Evolutionary conservation across 495 filamentous ascomycete genomes (phyloP).

Genomic region (Neurospora sp.): DNA sequence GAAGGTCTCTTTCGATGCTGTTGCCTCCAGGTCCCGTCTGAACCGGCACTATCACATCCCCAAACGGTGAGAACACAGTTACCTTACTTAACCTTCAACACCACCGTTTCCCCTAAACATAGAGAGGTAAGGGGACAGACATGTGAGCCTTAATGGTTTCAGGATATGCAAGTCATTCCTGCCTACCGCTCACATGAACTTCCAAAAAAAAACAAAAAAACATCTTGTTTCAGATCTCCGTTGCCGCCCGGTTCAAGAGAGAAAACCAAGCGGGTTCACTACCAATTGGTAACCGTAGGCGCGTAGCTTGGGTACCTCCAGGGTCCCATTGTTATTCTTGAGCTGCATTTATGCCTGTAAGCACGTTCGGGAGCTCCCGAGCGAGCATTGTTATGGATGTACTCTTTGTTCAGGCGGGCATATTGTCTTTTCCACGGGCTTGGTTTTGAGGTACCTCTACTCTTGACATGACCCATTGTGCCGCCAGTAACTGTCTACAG

Average conservation of each 20-base stretch:
- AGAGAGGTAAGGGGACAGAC: background rate
- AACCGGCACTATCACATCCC: background rate
- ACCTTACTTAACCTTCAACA: background rate
- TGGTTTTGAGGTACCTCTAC: background rate
- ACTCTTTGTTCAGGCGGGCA: background rate
- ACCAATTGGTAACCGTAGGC: background rate
- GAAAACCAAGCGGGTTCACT: background rate
- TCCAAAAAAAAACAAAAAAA: background rate
- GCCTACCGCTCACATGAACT: background rate
- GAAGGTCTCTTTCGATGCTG: background rate
- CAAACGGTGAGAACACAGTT: background rate
- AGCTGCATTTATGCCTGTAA: background rate
- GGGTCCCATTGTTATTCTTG: background rate
- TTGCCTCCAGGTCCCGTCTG: background rate
- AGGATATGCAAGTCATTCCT: background rate
- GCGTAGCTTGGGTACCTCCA: background rate
- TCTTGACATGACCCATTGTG: too few relatives aligned
- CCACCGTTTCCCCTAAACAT: background rate
- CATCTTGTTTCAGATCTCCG: background rate
- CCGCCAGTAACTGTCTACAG: too few relatives aligned
- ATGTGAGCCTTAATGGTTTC: background rate
- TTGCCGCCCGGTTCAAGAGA: background rate
- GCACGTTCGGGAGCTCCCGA: background rate
- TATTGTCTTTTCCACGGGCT: background rate
- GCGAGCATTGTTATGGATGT: background rate